phyloP scores from a whole-genome alignment of 352 stramenopile genomes.

The Chrysophaeum taylorii region DNA sequence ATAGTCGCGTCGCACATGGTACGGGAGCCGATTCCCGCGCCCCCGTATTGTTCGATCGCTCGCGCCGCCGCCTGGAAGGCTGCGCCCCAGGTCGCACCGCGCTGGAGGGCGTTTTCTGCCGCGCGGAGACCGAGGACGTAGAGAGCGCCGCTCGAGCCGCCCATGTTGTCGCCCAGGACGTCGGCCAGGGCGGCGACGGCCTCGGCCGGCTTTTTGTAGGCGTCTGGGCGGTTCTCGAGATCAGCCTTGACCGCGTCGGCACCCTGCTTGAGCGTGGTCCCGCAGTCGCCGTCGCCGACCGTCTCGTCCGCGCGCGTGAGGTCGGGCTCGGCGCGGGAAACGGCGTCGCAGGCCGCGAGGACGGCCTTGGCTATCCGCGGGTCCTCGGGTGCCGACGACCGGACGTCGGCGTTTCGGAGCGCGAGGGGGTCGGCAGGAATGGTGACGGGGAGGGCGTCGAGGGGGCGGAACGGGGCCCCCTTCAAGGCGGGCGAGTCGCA shows the following conservation, averaged over 20 bases:
- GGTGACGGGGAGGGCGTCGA: background rate
- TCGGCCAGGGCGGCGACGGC: constrained; percentile 39
- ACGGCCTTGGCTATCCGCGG: background rate
- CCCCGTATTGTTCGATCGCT: constrained; percentile 50
- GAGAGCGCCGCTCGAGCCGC: constrained; percentile 81
- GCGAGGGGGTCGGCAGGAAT: background rate
- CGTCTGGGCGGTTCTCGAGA: constrained; percentile 24
- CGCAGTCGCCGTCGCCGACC: constrained; percentile 92
- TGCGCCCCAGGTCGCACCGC: background rate
- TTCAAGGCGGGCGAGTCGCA: constrained; percentile 36
- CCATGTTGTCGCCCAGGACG: constrained; percentile 57
- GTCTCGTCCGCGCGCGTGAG: constrained; percentile 87
- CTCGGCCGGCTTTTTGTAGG: constrained; percentile 35
- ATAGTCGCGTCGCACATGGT: constrained; percentile 93
- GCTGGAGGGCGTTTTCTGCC: background rate
- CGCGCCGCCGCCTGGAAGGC: constrained; percentile 30
- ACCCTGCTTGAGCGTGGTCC: constrained; percentile 83
- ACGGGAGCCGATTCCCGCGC: constrained; percentile 76
- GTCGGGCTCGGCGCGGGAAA: constrained; percentile 71
- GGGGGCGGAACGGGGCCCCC: background rate
- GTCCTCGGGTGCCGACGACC: background rate
- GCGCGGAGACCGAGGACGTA: constrained; percentile 70
- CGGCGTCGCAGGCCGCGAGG: constrained; percentile 48
- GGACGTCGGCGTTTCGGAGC: background rate
- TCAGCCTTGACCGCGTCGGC: constrained; percentile 63